Evolutionary conservation across 768 basidiomycete species (phyloP), one percentile per base, ranked within the genome.

Genomic region (Hypholoma fasciculare): DNA sequence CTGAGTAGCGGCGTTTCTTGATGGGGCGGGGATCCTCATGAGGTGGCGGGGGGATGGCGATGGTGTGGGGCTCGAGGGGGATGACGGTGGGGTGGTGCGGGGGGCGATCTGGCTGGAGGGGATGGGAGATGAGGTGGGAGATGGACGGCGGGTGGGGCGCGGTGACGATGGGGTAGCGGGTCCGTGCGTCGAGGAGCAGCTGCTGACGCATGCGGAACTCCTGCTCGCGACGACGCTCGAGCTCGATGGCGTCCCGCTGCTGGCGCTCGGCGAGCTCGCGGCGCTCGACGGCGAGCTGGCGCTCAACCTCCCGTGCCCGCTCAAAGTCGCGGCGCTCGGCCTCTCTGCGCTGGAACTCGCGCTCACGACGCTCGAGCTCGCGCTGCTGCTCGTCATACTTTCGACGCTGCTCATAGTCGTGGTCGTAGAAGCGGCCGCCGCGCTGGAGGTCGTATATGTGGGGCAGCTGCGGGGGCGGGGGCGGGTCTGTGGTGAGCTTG

Each of bases 1-100:
- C 72, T 8, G 80, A 80, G 62, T 77, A 78, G 49, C 79, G 74
- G 23, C 73, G 73, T 60, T 76, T 79, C 68, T 80, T 80, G 63
- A 63, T 64, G n/a, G 73, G 73, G 23, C 68, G 72, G 9, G 61
- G 60, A 55, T 69, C 66, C 11, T 64, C 55, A 49, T 54, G 63
- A 30, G 61, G 52, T 42, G 54, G 59, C 47, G 50, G 54, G 34
- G 62, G 60, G 57, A 66, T 44, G 44, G 58, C 52, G 13, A 53
- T 57, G 49, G 62, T 34, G 43, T 59, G 51, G 39, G 60, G 60
- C 54, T 34, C 63, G 60, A 49, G 60, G 61, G 42, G 61, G 55
- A 26, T 63, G 63, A 61, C 67, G 65, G 36, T 59, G 42, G 37
- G 63, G 63, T 34, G 30, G 30, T 6, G 30, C 30, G 30, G 30